Evolutionary conservation across 805 yeast species (phyloP).

Genomic region (Wickerhamiella spandovensis): DNA sequence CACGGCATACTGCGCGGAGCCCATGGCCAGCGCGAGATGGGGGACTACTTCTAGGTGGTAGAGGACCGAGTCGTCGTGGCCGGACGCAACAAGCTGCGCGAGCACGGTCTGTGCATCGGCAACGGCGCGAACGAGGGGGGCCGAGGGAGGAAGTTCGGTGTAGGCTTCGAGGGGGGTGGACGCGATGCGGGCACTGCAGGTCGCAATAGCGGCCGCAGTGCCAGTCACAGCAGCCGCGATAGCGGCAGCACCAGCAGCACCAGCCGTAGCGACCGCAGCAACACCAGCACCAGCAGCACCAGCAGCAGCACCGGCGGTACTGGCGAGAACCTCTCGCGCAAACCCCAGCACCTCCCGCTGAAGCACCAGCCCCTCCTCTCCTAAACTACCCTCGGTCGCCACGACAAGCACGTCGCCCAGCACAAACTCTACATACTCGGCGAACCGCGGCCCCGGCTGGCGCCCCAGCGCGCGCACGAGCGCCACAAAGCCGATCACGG

Average conservation of each 20-base stretch:
- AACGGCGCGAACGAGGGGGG: slow-evolving; percentile 26
- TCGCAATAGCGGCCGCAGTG: not conserved
- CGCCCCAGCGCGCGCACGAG: slow-evolving; percentile 34
- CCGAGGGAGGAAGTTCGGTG: slow-evolving; percentile 25
- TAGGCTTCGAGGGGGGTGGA: slow-evolving; percentile 48
- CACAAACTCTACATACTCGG: slow-evolving; percentile 51
- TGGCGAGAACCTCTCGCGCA: slow-evolving; percentile 40
- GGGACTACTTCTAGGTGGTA: slow-evolving; percentile 61
- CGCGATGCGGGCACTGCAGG: slow-evolving; percentile 24
- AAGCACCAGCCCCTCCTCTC: not conserved
- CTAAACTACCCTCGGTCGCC: not conserved
- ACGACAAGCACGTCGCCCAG: slow-evolving; percentile 53
- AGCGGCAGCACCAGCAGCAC: too few species aligned
- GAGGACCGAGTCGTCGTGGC: slow-evolving; percentile 47
- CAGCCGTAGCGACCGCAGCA: too few species aligned
- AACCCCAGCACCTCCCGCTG: slow-evolving; percentile 37
- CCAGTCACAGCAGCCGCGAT: not conserved
- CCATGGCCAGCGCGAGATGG: slow-evolving; percentile 62
- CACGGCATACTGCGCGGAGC: slow-evolving; percentile 37
- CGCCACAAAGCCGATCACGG: slow-evolving; percentile 46
- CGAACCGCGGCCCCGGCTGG: not conserved
- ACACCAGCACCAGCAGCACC: not conserved
- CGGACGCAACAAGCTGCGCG: slow-evolving; percentile 18
- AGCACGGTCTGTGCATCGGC: slow-evolving; percentile 16
- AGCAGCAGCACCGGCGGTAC: not conserved